Base-by-base conservation (phyloP, 306 rosid species). In the Mucuna pruriens region DNA sequence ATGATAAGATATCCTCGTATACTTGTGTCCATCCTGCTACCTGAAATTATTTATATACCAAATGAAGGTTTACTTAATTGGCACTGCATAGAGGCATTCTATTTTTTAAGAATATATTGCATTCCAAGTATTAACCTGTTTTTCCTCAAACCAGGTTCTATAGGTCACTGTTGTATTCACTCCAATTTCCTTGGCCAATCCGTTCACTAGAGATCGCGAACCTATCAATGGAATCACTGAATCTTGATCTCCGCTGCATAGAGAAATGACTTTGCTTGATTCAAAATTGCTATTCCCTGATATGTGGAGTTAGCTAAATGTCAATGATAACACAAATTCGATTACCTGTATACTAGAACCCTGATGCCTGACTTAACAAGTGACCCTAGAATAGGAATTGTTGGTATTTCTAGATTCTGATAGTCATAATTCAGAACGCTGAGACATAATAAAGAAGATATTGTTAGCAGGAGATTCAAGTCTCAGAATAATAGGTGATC, bases 211-310 rank as follows among this genome's bases (percentile, higher is more conserved):
- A 12, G 22, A 74, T 62, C 91, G 52, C 0, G 83, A 80, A 15
- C 89, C 83, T 0, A 7, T 52, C 3, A 88, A 76, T 12, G 90
- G 88, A 23, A 88, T 17, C 2, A 74, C 67, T 68, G 85, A 71
- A 80, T 87, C 87, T 82, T 87, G 86, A 75, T 87, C 90, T 34
- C 84, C 90, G 10, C 88, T 87, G 90, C 62, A 68, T 6, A 31
- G 1, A 69, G 13, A 61, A 31, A 71, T 71, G 12, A 12, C 34
- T 67, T 67, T 67, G 2, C 44, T 26, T 71, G 10, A 25, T 31
- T 54, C n/a, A 31, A 16, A 34, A 48, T n/a, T 61, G 22, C 13
- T 63, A 48, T 2, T 8, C 31, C 4, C 42, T 54, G 9, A 55
- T 20, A 22, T 62, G 23, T 15, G 23, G 44, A 33, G 36, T 15